These are phyloP conservation scores for Vitellaria paradoxa DNA, from an alignment of 179 eudicot genomes.

Conservation along the genomic window DNA sequence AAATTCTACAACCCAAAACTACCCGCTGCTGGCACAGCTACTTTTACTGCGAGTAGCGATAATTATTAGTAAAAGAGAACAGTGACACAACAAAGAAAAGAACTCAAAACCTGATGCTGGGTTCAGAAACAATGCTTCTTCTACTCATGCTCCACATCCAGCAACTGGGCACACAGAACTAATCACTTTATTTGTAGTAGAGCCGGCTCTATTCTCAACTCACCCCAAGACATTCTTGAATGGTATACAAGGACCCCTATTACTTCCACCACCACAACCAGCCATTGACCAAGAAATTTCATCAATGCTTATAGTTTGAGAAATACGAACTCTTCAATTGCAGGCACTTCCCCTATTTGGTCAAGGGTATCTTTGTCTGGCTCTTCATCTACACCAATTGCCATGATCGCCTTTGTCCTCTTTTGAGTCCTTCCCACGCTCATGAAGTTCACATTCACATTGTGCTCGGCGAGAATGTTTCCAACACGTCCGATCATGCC, in stretches of 20 bases:
- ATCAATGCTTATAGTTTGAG: slow-evolving; percentile 40
- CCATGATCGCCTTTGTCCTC: slow-evolving; percentile 71
- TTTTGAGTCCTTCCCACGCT: slow-evolving; percentile 69
- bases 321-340: slow-evolving; percentile 81
- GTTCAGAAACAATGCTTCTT: too few relatives aligned
- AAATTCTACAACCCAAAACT: neutral
- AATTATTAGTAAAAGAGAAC: neutral
- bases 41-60: neutral
- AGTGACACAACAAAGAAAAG: too few relatives aligned
- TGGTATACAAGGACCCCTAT: neutral
- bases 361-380: slow-evolving; percentile 52
- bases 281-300: neutral
- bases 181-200: neutral
- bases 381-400: slow-evolving; percentile 83
- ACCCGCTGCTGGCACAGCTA: neutral
- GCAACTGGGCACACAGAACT: slow-evolving; percentile 1
- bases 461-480: slow-evolving; percentile 55
- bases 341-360: slow-evolving; percentile 66
- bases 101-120: too few relatives aligned
- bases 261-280: neutral
- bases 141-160: neutral
- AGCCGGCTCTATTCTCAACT: slow-evolving; percentile 3
- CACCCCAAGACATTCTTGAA: neutral
- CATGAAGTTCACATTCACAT: slow-evolving; percentile 80
- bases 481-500: slow-evolving; percentile 86